Evolutionary conservation across 2,329 filamentous ascomycete species (phyloP).

Genomic region (Coniochaeta hoffmannii): DNA sequence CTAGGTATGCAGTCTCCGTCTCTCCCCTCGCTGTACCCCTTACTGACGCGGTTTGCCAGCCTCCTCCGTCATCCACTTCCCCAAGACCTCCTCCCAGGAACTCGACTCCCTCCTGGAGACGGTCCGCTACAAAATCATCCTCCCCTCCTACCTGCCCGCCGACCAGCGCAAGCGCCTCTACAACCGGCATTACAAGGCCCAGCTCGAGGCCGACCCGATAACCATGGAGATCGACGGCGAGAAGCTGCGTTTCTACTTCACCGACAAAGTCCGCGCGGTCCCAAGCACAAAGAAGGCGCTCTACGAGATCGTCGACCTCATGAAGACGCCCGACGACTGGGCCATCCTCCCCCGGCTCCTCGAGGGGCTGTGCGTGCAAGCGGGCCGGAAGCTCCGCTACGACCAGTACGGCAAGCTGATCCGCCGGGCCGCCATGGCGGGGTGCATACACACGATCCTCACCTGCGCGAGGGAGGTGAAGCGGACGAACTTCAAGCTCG

Average conservation of each 20-base stretch:
- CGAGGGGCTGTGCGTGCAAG: conserved; percentile 37
- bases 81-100: conserved; percentile 41
- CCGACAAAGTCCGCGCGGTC: conserved; percentile 33
- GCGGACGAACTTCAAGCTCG: conserved; percentile 37
- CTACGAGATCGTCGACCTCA: conserved; percentile 30
- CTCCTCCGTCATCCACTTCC: conserved; percentile 35
- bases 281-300: conserved; percentile 34
- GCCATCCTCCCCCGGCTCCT: conserved; percentile 44
- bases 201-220: conserved; percentile 47
- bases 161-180: conserved; percentile 47
- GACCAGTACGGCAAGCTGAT: conserved; percentile 30
- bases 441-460: conserved; percentile 37
- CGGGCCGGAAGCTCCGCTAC: conserved; percentile 27
- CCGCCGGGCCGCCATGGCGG: conserved; percentile 30
- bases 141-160: conserved; percentile 50
- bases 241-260: conserved; percentile 41
- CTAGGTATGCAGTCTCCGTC: not conserved
- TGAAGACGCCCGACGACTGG: conserved; percentile 43
- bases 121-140: conserved; percentile 52
- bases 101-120: conserved; percentile 44
- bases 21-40: not conserved
- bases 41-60: conserved; percentile 4
- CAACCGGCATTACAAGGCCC: conserved; percentile 34
- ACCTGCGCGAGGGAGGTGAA: conserved; percentile 39
- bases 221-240: conserved; percentile 52